Evolutionary conservation across 805 yeast species (phyloP).

Genomic region (Nakazawaea peltata): DNA sequence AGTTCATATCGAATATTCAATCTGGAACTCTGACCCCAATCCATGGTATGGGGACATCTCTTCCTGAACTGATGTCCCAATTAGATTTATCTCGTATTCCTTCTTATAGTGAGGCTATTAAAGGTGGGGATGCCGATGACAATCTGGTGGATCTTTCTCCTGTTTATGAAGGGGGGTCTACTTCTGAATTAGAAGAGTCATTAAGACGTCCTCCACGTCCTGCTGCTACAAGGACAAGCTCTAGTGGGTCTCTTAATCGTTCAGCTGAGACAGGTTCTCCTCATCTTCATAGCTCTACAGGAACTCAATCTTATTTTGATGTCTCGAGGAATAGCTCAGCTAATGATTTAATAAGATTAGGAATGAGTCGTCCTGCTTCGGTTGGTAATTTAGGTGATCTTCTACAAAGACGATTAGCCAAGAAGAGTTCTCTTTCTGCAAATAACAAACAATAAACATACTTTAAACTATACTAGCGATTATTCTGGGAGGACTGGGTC

Average conservation of each 20-base stretch:
- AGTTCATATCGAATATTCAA: conserved; percentile 4
- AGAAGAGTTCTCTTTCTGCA: conserved; percentile 5
- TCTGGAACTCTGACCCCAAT: conserved; percentile 7
- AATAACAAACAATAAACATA: background rate
- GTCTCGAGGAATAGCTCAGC: conserved; percentile 6
- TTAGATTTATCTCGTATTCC: conserved; percentile 64
- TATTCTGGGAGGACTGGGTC: too few species aligned
- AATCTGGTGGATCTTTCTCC: conserved; percentile 50
- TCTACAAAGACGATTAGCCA: conserved; percentile 4
- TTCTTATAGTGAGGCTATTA: conserved; percentile 72
- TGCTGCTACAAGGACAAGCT: too few species aligned
- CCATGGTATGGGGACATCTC: too few species aligned
- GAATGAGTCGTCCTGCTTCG: conserved; percentile 7
- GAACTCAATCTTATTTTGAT: conserved; percentile 8
- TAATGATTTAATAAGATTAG: conserved; percentile 5
- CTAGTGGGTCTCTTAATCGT: too few species aligned
- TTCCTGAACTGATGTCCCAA: conserved; percentile 3
- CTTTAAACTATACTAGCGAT: background rate
- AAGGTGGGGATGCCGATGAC: conserved; percentile 35
- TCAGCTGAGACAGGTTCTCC: too few species aligned
- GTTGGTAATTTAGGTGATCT: conserved; percentile 7
- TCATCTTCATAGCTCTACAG: too few species aligned
- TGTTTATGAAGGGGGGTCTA: conserved; percentile 33
- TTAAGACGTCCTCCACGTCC: conserved; percentile 2
- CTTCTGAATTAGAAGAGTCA: background rate